Conservation (phyloP, 2,329 filamentous ascomycete species). For the Thielaviopsis euricoi region DNA sequence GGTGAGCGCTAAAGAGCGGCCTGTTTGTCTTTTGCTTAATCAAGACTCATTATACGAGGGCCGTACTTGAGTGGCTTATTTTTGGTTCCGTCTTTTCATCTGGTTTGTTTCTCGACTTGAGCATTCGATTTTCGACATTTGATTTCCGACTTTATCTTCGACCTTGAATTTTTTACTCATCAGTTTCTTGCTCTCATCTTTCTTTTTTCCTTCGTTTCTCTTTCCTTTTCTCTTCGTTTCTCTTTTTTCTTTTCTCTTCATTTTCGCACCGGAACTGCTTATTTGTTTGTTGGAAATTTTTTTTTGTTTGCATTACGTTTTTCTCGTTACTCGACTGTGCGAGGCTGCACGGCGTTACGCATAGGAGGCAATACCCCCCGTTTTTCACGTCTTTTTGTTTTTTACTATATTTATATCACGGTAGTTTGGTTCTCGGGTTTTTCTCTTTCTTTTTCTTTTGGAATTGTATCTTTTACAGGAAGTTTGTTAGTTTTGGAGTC, state of each 20-base stretch:
- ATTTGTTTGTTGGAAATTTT: not conserved
- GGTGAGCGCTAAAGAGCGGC: not conserved
- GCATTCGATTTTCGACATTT: too few relatives aligned
- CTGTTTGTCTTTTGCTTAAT: not conserved
- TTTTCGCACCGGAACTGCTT: not conserved
- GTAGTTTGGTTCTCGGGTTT: too few relatives aligned
- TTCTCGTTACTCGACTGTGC: not conserved
- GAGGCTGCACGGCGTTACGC: not conserved
- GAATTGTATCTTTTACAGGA: too few relatives aligned
- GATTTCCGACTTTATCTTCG: too few relatives aligned
- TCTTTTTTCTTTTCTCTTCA: not conserved
- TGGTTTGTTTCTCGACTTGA: not conserved
- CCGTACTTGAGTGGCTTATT: not conserved
- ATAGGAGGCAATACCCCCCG: not conserved
- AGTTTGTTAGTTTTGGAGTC: too few relatives aligned
- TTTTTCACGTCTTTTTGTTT: not conserved
- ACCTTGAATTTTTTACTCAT: too few relatives aligned
- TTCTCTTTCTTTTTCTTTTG: too few relatives aligned
- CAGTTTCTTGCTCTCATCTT: too few relatives aligned
- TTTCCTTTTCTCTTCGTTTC: not conserved
- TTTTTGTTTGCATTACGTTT: not conserved
- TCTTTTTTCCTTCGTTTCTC: too few relatives aligned
- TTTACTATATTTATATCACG: not conserved
- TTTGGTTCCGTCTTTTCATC: not conserved
- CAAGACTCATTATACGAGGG: not conserved